Base-by-base conservation (phyloP, 352 stramenopile genomes). In the Pythium apleroticum region DNA sequence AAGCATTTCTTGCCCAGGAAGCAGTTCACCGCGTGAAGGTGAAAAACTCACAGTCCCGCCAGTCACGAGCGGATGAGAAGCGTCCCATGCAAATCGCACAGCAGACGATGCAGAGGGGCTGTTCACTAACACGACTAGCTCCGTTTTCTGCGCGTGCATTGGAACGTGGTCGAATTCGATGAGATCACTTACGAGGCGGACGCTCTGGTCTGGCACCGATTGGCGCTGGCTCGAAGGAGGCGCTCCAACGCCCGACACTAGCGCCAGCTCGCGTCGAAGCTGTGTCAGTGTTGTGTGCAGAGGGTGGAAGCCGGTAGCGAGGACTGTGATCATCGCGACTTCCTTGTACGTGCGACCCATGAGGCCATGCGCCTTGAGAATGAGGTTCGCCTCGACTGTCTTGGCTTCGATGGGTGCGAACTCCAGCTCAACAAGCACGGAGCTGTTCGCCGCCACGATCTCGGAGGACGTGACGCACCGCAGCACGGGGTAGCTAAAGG, bases 371-470 rank as follows among this genome's bases (percentile, higher is more conserved):
- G 84, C 84, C 58, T 87, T 89, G 9, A 95, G 66, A 33, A 89
- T 66, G 33, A 95, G 54, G 22, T 77, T 69, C 2, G 75, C 71
- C 12, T 88, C 72, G 15, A 91, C 63, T 1, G 68, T 78, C 52
- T 75, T 76, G 52, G 74, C 60, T 70, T 90, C 77, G 41, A 92
- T 78, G 20, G 86, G 86, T 46, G 84, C 89, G 61, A 95, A 95
- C 66, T 88, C 81, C 17, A 95, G 67, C 25, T 95, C 81, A 5
- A 95, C 54, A 28, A 80, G 89, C 35, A 81, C 72, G 0, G 75
- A 88, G 54, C 80, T 88, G 20, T 79, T 76, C 0, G 84, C 73
- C 8, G 82, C 72, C 11, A 95, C 73, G 57, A 91, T 84, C 57
- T 89, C 74, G 10, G 76, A 82, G 19, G 63, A 75, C 25, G 67